These are phyloP conservation scores for Saccharomycopsis fibuligera DNA, from an alignment of 805 yeast species.

Conservation along the genomic window DNA sequence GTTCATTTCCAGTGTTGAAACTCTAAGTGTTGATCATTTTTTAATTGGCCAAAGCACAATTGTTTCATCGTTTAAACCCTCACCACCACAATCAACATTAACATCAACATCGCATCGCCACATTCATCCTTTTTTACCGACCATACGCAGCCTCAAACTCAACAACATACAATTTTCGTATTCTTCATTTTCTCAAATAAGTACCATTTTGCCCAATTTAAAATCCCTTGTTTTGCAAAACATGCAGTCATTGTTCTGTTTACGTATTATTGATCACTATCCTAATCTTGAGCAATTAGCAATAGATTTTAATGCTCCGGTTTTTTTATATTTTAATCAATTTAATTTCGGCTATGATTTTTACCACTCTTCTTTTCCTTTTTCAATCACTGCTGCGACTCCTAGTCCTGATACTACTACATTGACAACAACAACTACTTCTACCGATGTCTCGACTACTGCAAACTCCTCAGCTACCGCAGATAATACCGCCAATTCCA, in stretches of 20 bases:
- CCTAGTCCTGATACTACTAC: no score
- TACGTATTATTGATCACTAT: neutral
- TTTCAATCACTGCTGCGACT: no score
- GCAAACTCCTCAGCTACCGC: no score
- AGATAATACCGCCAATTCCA: no score
- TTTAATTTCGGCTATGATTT: constrained; percentile 7
- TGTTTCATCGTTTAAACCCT: neutral
- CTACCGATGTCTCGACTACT: no score
- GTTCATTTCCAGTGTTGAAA: neutral
- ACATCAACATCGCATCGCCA: no score
- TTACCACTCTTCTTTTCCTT: constrained; percentile 1
- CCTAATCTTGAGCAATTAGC: neutral
- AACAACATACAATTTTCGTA: constrained; percentile 1
- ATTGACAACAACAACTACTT: no score
- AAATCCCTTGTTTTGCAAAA: neutral
- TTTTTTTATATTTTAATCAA: constrained; percentile 3
- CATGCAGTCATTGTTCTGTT: neutral
- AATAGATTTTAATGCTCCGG: constrained; percentile 2
- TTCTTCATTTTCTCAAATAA: neutral
- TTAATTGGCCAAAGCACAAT: neutral
- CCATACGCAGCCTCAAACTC: neutral
- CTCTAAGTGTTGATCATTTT: neutral
- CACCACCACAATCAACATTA: no score
- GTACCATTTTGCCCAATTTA: constrained; percentile 1
- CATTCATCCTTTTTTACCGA: neutral